A percentile compares a stretch with the other conserved stretches of the same genome.
Conservation (phyloP, 1,284 basidiomycete species). For the Sparassis latifolia region DNA sequence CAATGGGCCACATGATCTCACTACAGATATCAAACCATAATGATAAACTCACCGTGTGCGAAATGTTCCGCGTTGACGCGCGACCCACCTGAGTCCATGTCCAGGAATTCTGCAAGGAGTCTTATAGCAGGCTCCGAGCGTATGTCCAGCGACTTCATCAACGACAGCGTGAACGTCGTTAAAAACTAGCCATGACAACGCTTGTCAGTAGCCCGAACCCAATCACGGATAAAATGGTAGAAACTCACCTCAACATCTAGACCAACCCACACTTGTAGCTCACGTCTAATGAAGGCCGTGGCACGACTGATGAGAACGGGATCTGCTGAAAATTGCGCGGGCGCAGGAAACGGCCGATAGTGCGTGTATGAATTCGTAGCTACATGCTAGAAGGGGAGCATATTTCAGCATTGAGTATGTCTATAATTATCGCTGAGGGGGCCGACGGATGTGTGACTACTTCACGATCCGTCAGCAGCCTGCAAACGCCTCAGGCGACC, state of each 20-base stretch:
- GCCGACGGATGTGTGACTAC: neutral
- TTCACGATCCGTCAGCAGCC: no score
- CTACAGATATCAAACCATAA: slow-evolving; percentile 2
- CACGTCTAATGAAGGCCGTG: slow-evolving; percentile 75
- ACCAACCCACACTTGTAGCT: slow-evolving; percentile 77
- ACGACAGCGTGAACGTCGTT: slow-evolving; percentile 73
- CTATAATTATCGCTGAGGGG: slow-evolving; percentile 1
- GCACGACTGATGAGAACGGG: slow-evolving; percentile 68
- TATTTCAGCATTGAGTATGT: neutral
- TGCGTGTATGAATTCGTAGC: slow-evolving; percentile 79
- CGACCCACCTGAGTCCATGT: slow-evolving; percentile 57
- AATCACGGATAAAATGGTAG: slow-evolving; percentile 2
- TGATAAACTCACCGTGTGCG: slow-evolving; percentile 62
- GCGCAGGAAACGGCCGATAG: slow-evolving; percentile 76
- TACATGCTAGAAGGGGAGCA: slow-evolving; percentile 55
- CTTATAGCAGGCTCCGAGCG: slow-evolving; percentile 81
- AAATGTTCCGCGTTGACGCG: slow-evolving; percentile 81
- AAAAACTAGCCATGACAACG: slow-evolving; percentile 42
- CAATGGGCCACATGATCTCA: neutral
- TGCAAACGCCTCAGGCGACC: no score
- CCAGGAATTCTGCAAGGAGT: slow-evolving; percentile 78
- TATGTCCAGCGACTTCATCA: slow-evolving; percentile 85
- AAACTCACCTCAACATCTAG: slow-evolving; percentile 72
- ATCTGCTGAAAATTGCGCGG: slow-evolving; percentile 71
- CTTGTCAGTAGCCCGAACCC: no score